Base-by-base conservation (phyloP, 2,329 filamentous ascomycete species). In the Neophaeococcomyces mojaviensis region DNA sequence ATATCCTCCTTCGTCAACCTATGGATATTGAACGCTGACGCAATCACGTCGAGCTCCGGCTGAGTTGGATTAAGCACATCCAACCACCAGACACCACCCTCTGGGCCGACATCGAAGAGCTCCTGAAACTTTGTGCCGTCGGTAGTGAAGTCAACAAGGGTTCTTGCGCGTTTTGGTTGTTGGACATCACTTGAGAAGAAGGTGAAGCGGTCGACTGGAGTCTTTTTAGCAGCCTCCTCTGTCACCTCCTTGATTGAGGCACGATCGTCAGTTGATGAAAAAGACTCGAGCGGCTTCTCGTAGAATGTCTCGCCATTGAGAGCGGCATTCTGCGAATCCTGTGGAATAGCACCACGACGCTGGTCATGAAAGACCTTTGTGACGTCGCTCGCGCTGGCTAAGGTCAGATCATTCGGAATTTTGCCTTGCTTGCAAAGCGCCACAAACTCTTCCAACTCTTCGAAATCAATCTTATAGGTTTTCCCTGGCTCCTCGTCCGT, bases 111-210 rank as follows among this genome's bases (percentile, higher is more conserved):
- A 55, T 82, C 79, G 62, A 98, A 98, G 9, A 98, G 78, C 47
- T 88, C 88, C 26, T 87, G 83, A 58, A 97, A 85, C 48, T 84
- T 85, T 63, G 96, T 92, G 7, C 88, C 90, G 2, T 89, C 88
- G 47, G 95, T 80, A 3, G 96, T 78, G 7, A 96, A 76, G 57
- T 89, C 90, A 16, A 87, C 88, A 52, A 98, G 78, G 57, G 94
- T 88, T 1, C 86, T 78, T 13, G 90, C 88, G 61, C 96, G 89
- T 50, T 97, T 88, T 1, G 89, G 95, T 41, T 88, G 89, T 61
- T 96, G 89, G 66, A 88, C 84, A 45, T 92, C 87, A 0, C 92
- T 96, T 0, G 89, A 96, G 67, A 98, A 98, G 69, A 97, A 96
- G 52, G 89, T 92, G 70, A 94, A 97, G 3, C 90, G 80, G 61